Evolutionary conservation across 2,329 filamentous ascomycete genomes (phyloP).

Genomic region (Trichophaea hybrida): DNA sequence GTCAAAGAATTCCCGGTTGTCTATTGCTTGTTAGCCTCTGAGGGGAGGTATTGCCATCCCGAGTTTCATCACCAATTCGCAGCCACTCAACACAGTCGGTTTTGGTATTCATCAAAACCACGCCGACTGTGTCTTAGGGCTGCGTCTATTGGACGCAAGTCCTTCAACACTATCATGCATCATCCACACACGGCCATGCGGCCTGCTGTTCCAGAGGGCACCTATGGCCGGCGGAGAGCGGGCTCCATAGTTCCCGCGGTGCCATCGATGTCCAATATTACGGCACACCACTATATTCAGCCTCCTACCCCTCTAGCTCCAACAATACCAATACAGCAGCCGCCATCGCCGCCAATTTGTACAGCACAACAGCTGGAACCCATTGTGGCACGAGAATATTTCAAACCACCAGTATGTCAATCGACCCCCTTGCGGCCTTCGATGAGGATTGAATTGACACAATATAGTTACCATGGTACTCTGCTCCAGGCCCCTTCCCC

Average conservation of each 20-base stretch:
- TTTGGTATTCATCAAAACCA: conserved; percentile 17
- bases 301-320: not conserved
- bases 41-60: not conserved
- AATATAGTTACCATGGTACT: conserved; percentile 37
- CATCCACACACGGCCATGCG: conserved; percentile 13
- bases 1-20: not conserved
- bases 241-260: not conserved
- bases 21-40: not conserved
- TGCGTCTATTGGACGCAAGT: conserved; percentile 11
- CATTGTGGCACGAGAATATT: not conserved
- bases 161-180: conserved; percentile 19
- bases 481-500: conserved; percentile 36
- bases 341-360: conserved; percentile 3
- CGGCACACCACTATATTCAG: not conserved
- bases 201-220: conserved; percentile 18
- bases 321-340: conserved; percentile 11
- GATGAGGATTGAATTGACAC: not conserved
- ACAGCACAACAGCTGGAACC: conserved; percentile 1
- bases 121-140: conserved; percentile 22
- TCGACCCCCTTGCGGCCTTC: conserved; percentile 1
- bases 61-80: not conserved
- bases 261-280: conserved; percentile 5
- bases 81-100: conserved; percentile 17
- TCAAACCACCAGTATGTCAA: conserved; percentile 15
- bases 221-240: conserved; percentile 12